Conservation (phyloP, 1,284 basidiomycete genomes). For the Pyrrhoderma noxium region DNA sequence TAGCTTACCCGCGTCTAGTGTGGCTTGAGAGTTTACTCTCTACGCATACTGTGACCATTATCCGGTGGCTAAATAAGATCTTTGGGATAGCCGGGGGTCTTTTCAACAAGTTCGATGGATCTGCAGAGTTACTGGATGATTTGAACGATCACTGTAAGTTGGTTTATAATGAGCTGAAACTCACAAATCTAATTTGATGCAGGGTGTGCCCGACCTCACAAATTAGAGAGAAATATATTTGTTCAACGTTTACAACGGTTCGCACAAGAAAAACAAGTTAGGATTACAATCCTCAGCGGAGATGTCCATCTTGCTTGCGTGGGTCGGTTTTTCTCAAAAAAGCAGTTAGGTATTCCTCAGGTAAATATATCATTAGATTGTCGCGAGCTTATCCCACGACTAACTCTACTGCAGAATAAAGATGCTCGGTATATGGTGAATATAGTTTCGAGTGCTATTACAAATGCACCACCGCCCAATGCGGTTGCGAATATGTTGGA, state of each 20-base stretch:
- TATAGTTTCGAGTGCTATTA: conserved; percentile 29
- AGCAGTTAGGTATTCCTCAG: conserved; percentile 23
- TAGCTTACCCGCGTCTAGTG: conserved; percentile 23
- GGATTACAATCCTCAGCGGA: conserved; percentile 30
- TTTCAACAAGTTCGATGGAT: conserved; percentile 27
- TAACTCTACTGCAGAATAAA: conserved; percentile 20
- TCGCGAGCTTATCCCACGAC: background rate
- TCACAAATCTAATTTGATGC: background rate
- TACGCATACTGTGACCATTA: conserved; percentile 16
- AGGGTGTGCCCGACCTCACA: conserved; percentile 31
- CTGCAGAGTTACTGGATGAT: conserved; percentile 32
- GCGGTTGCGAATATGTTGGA: conserved; percentile 30
- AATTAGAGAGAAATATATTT: conserved; percentile 36
- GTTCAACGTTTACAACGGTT: conserved; percentile 28
- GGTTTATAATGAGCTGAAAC: background rate
- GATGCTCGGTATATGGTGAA: conserved; percentile 32
- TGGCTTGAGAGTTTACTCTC: conserved; percentile 23
- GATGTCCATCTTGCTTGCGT: conserved; percentile 29
- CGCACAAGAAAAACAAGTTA: conserved; percentile 24
- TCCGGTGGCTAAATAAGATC: conserved; percentile 19
- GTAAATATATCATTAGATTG: conserved; percentile 6
- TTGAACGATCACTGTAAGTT: conserved; percentile 27
- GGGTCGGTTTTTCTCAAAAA: conserved; percentile 23
- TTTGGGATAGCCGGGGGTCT: conserved; percentile 21
- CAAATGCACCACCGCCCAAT: conserved; percentile 33